phyloP scores from a whole-genome alignment of 768 basidiomycete species.

The Agrocybe chaxingu region DNA sequence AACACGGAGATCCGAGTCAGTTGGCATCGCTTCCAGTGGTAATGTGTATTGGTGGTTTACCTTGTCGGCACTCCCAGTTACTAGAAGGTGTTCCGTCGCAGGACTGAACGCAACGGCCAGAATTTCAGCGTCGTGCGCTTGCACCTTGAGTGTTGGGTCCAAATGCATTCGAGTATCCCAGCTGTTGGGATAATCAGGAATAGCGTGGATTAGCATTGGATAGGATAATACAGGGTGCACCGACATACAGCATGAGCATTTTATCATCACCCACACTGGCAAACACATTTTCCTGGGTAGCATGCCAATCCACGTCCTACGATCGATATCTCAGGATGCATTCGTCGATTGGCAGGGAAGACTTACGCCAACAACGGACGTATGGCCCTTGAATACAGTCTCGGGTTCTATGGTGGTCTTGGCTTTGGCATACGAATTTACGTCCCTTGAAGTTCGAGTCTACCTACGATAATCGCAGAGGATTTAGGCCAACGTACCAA shows the following conservation, averaged over 20 bases:
- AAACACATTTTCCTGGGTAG: constrained; percentile 76
- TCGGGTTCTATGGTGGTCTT: constrained; percentile 83
- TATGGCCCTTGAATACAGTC: constrained; percentile 82
- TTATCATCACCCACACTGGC: constrained; percentile 97
- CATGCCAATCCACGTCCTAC: constrained; percentile 97
- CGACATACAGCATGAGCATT: constrained; percentile 78
- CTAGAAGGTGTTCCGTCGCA: constrained; percentile 67
- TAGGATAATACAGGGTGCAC: neutral
- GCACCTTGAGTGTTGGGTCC: constrained; percentile 66
- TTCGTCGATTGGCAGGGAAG: neutral
- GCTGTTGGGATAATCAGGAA: constrained; percentile 35
- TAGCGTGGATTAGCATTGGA: constrained; percentile 7
- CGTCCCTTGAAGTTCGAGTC: constrained; percentile 59
- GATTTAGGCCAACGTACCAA: constrained; percentile 52
- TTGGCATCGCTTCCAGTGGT: too few species aligned
- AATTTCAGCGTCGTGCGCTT: constrained; percentile 91
- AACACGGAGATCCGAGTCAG: neutral
- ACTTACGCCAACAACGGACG: constrained; percentile 87
- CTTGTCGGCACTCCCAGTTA: constrained; percentile 95
- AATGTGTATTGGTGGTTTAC: constrained; percentile 33
- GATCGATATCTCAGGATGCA: constrained; percentile 6
- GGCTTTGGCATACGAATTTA: constrained; percentile 81
- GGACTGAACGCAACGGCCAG: constrained; percentile 91
- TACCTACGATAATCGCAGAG: neutral
- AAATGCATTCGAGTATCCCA: constrained; percentile 87